Conservation (phyloP, 116 monocot genomes). For the Zostera marina region DNA sequence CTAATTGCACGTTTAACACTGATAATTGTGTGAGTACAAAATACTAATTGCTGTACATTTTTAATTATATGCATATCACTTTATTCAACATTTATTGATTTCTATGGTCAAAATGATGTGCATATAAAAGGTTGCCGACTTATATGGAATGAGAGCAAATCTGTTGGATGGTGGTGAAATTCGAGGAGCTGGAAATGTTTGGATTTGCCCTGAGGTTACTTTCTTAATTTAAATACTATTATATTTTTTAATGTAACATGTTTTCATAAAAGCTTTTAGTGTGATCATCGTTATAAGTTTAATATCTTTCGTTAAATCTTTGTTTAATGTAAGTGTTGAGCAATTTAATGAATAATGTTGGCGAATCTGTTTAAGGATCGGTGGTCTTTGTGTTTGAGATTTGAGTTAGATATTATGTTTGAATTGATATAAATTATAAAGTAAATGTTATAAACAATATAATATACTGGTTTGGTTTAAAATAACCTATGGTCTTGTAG, state of each 20-base stretch:
- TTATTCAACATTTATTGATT: slow-evolving; percentile 1
- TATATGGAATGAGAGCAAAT: slow-evolving; percentile 92
- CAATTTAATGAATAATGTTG: too few species aligned
- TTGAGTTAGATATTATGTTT: too few species aligned
- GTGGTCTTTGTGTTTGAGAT: too few species aligned
- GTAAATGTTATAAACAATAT: too few species aligned
- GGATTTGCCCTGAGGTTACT: slow-evolving; percentile 94
- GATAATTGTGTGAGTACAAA: slow-evolving; percentile 73
- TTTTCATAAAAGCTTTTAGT: neutral
- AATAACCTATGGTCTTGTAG: too few species aligned
- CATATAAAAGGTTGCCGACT: slow-evolving; percentile 65
- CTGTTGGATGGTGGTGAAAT: slow-evolving; percentile 97
- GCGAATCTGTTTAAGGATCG: too few species aligned
- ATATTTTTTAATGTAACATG: neutral
- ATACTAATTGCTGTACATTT: neutral
- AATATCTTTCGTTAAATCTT: too few species aligned
- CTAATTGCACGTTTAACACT: slow-evolving; percentile 94
- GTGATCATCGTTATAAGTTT: neutral
- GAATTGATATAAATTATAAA: too few species aligned
- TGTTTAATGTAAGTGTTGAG: too few species aligned
- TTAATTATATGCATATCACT: neutral
- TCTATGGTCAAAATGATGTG: neutral
- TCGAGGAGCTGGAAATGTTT: slow-evolving; percentile 96
- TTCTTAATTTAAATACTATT: neutral
- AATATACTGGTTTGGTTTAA: too few species aligned